Conservation (phyloP, 805 yeast genomes). For the Wickerhamiella lipophila region DNA sequence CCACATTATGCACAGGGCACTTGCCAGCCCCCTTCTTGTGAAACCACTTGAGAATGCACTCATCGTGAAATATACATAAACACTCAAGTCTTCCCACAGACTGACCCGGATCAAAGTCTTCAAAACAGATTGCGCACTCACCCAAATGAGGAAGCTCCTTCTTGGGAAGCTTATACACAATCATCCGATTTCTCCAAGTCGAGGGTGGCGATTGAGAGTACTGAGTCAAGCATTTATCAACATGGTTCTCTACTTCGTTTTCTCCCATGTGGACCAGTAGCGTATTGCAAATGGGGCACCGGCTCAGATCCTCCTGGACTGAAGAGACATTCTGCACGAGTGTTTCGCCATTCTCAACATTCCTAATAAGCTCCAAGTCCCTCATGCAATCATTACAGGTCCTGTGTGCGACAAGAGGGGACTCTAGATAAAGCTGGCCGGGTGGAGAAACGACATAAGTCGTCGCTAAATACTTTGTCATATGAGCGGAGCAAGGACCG, state of each 20-base stretch:
- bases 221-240: conserved; percentile 49
- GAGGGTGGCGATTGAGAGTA: conserved; percentile 31
- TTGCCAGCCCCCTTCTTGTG: conserved; percentile 70
- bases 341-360: conserved; percentile 14
- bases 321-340: conserved; percentile 21
- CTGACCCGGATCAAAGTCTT: conserved; percentile 73
- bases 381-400: conserved; percentile 65
- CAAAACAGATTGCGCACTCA: conserved; percentile 92
- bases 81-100: conserved; percentile 89
- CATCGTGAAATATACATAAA: conserved; percentile 83
- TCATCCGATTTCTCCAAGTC: conserved; percentile 61
- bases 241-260: conserved; percentile 47
- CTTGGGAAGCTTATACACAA: conserved; percentile 47
- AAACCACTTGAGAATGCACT: conserved; percentile 88
- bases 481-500: conserved; percentile 46
- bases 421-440: conserved; percentile 36
- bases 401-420: conserved; percentile 46
- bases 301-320: conserved; percentile 25
- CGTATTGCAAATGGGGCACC: conserved; percentile 32
- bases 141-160: conserved; percentile 31
- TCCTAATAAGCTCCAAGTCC: conserved; percentile 41
- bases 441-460: conserved; percentile 48
- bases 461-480: conserved; percentile 43
- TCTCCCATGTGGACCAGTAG: conserved; percentile 23
- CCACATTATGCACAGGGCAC: conserved; percentile 61